Percentiles rank a stretch among this genome's conserved stretches.
These are phyloP conservation scores for Coleophoma cylindrospora DNA, from an alignment of 2,329 filamentous ascomycete species.

Conservation along the genomic window DNA sequence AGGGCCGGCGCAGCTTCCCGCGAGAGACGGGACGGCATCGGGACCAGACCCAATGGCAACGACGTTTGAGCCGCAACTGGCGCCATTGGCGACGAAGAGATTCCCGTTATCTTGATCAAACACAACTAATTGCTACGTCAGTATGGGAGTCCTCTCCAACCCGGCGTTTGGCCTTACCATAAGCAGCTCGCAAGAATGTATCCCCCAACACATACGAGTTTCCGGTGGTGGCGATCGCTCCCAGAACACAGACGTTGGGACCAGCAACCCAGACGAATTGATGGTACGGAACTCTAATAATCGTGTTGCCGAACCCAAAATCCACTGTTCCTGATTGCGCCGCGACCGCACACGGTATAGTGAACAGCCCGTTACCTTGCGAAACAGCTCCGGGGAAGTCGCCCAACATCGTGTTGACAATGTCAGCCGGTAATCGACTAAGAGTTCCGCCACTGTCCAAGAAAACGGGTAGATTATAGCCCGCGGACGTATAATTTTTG, in stretches of 20 bases:
- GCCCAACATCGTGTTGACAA: slow-evolving; percentile 6
- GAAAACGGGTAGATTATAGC: slow-evolving; percentile 10
- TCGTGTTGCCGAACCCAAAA: slow-evolving; percentile 10
- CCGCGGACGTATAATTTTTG: background rate
- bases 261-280: slow-evolving; percentile 11
- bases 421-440: slow-evolving; percentile 5
- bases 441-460: slow-evolving; percentile 11
- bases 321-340: slow-evolving; percentile 7
- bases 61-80: slow-evolving; percentile 11
- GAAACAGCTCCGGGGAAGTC: slow-evolving; percentile 8
- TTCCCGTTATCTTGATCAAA: slow-evolving; percentile 16
- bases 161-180: slow-evolving; percentile 1
- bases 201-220: slow-evolving; percentile 8
- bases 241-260: slow-evolving; percentile 2
- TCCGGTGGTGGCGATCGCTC: slow-evolving; percentile 5
- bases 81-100: slow-evolving; percentile 10
- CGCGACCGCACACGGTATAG: slow-evolving; percentile 5
- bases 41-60: slow-evolving; percentile 8
- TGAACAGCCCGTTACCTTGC: slow-evolving; percentile 7
- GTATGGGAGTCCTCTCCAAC: background rate
- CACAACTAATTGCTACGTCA: slow-evolving; percentile 5
- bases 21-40: slow-evolving; percentile 12
- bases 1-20: slow-evolving; percentile 6
- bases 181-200: slow-evolving; percentile 11
- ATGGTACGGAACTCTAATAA: slow-evolving; percentile 10